Percentiles rank a stretch among this genome's conserved stretches.
Evolutionary conservation across 345 rosid species (phyloP).

Genomic region (Heritiera littoralis): DNA sequence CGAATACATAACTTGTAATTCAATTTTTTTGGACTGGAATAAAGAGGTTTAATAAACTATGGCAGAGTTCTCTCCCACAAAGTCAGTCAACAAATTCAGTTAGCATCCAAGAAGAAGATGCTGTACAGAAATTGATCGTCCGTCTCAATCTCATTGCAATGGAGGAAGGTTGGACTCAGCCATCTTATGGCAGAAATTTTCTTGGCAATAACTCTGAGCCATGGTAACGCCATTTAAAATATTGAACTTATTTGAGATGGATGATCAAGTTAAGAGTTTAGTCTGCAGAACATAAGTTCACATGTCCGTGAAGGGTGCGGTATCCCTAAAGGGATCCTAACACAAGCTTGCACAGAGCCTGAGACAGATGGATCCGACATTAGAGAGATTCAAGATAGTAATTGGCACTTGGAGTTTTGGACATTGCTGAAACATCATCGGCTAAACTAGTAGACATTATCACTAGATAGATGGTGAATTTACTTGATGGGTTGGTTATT

Average conservation of each 20-base stretch:
- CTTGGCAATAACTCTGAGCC: conserved; percentile 60
- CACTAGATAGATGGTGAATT: not conserved
- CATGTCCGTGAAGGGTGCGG: not conserved
- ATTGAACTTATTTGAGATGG: not conserved
- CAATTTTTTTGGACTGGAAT: not conserved
- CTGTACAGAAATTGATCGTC: conserved; percentile 47
- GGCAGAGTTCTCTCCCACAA: conserved; percentile 34
- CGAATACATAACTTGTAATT: not conserved
- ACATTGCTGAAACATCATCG: not conserved
- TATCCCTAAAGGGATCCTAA: not conserved
- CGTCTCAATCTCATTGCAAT: conserved; percentile 58
- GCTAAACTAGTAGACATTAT: not conserved
- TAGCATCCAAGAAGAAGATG: conserved; percentile 51
- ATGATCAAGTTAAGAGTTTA: not conserved
- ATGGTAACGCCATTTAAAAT: conserved; percentile 37
- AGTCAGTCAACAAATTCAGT: conserved; percentile 27
- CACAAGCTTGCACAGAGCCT: not conserved
- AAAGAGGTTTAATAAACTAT: not conserved
- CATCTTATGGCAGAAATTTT: conserved; percentile 45
- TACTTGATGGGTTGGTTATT: not conserved
- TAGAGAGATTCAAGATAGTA: not conserved
- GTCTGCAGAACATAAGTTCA: not conserved
- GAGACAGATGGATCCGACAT: not conserved
- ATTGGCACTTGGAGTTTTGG: not conserved
- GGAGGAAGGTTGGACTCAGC: conserved; percentile 65